phyloP scores from a whole-genome alignment of 176 grass and related monocot genomes.

The Lolium multiflorum region DNA sequence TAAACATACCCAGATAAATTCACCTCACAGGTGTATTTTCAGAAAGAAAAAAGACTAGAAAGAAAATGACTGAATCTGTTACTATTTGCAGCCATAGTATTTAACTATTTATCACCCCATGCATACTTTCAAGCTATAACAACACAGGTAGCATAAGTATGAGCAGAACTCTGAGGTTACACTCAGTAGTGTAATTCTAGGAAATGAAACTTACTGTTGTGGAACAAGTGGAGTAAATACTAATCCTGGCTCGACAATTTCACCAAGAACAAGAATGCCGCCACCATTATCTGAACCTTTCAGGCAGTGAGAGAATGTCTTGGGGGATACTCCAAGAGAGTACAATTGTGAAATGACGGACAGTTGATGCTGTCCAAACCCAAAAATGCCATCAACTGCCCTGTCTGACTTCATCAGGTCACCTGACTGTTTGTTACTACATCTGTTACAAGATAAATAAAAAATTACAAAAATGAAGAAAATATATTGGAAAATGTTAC shows the following conservation, averaged over 20 bases:
- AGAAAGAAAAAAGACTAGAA: not conserved
- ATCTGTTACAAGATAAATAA: constrained; percentile 57
- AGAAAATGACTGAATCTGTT: not conserved
- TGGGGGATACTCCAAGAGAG: constrained; percentile 72
- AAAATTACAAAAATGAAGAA: constrained; percentile 8
- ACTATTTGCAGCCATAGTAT: not conserved
- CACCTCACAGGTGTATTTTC: constrained; percentile 21
- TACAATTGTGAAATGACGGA: constrained; percentile 90
- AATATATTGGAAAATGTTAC: not conserved
- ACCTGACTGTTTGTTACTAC: constrained; percentile 88
- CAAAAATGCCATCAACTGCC: constrained; percentile 96
- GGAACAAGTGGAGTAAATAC: constrained; percentile 94
- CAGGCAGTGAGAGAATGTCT: constrained; percentile 94
- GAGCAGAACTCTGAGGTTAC: constrained; percentile 13
- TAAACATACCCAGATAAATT: constrained; percentile 33
- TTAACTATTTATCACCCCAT: constrained; percentile 5
- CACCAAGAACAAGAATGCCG: constrained; percentile 91
- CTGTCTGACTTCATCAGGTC: constrained; percentile 89
- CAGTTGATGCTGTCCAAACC: constrained; percentile 84
- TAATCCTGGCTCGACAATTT: constrained; percentile 88
- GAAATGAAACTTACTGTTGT: constrained; percentile 73
- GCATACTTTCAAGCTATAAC: not conserved
- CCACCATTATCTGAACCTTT: constrained; percentile 93
- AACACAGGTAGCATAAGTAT: constrained; percentile 11
- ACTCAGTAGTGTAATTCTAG: constrained; percentile 21